phyloP scores from a whole-genome alignment of 2,329 filamentous ascomycete genomes.

The Colletotrichum sp. region DNA sequence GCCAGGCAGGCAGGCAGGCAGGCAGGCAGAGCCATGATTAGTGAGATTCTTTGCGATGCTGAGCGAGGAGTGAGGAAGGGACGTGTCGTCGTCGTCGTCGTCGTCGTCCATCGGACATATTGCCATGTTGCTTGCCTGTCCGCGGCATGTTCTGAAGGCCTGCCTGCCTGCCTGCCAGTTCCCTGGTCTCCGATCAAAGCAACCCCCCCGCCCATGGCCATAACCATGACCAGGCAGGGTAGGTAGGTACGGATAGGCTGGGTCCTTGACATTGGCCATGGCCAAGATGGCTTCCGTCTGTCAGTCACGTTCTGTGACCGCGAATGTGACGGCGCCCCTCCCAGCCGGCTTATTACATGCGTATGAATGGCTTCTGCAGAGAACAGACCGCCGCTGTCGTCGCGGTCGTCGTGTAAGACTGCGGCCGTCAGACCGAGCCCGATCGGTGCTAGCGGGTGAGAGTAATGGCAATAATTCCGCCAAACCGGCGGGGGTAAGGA shows the following conservation, averaged over 20 bases:
- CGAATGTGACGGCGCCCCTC: not conserved
- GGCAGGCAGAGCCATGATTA: not conserved
- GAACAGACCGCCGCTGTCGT: not conserved
- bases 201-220: not conserved
- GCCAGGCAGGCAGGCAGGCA: not conserved
- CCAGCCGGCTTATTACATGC: not conserved
- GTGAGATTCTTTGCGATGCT: not conserved
- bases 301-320: not conserved
- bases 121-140: not conserved
- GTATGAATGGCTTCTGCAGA: not conserved
- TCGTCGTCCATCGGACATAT: not conserved
- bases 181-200: not conserved
- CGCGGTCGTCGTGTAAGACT: not conserved
- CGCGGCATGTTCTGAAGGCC: not conserved
- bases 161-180: not conserved
- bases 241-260: not conserved
- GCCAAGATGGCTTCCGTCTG: not conserved
- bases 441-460: not conserved
- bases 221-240: not conserved
- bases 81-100: not conserved
- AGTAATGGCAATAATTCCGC: not conserved
- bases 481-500: not conserved
- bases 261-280: not conserved
- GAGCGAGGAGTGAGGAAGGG: not conserved
- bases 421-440: not conserved